Base-by-base conservation (phyloP, 257 asterid species). In the Striga asiatica region DNA sequence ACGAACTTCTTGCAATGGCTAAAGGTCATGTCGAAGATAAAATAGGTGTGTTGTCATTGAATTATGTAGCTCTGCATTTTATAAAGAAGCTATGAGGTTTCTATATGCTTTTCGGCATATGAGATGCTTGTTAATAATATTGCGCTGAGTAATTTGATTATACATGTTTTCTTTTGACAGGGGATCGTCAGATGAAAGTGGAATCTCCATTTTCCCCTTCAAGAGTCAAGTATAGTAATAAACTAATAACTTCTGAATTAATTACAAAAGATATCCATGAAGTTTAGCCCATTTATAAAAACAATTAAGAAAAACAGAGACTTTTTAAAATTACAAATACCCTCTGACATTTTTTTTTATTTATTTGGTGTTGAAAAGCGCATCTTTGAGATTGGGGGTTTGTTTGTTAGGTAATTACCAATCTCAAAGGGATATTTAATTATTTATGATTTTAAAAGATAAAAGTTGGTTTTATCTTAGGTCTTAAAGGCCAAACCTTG, bases 1-100 rank as follows among this genome's bases (percentile, higher is more conserved):
- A 74, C 58, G 94, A 86, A 70, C 88, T 86, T 58, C 74, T 86
- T 56, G 94, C 92, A 24, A 83, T 83, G 94, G 94, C 86, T 51
- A 81, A 79, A 69, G 93, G 68, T 63, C 78, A 74, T 58, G 70
- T 58, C 13, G 79, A 79, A 34, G 96, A 83, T 65, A 77, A 77
- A 75, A 83, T 73, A 67, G 95, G 95, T 86, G 52, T 24, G 74
- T 65, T n/a, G n/a, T n/a, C 20, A 12, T 1, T 56, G 47, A 23
- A 29, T 49, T 55, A 34, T 50, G 18, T 58, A 57, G 4, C 6
- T 18, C 18, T 1, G 31, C 34, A 6, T 48, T 24, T 10, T 48
- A 11, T 37, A 2, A 8, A 37, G 24, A 45, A 0, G 8, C 38
- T 35, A 2, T 35, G 42, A 35, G 42, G 8, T 45, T n/a, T n/a